Evolutionary conservation across 495 filamentous ascomycete species (phyloP), one percentile per base, ranked within the genome.

Genomic region (Chaetomium tenue): DNA sequence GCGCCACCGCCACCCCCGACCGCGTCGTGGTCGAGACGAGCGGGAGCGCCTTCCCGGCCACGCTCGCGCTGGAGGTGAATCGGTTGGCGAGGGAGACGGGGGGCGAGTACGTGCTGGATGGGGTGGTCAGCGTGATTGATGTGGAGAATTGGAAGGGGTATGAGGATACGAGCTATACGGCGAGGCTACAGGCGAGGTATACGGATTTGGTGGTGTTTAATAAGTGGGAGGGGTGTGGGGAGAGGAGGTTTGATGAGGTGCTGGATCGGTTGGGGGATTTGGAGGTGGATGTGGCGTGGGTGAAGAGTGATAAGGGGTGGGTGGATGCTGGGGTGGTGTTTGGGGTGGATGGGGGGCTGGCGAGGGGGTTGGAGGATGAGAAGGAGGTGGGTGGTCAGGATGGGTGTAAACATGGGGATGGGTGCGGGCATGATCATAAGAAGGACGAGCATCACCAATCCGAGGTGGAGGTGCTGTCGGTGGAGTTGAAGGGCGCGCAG

Each of bases 91-190:
- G 81, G 46, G 85, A 87, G 60, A 86, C 86, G 50, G 79, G 77
- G 0, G 85, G 86, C 0, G 71, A 73, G 12, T 97, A 90, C 69
- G 80, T 85, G 7, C 84, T 98, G 1, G 94, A 98, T 72, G 94
- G 94, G 3, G 92, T 98, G 46, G 86, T 98, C 22, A 89, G 85
- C 52, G 94, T 97, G 3, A 89, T 98, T 57, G 94, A 98, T 75
- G 92, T 94, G 6, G 94, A 98, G 83, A 98, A 98, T 75, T 98
- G 93, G 93, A 81, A 86, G 66, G 94, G 94, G 1, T 98, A 98
- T 72, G 91, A 91, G 67, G 93, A 97, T 78, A 96, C 92, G 15
- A 87, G 83, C 30, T 93, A 90, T 51, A 94, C 91, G 55, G 91
- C 91, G n/a, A 86, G 89, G 72, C 76, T 93, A 55, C 91, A 96